Base-by-base conservation (phyloP, 176 grass and related monocot genomes). In the Triticum turgidum region DNA sequence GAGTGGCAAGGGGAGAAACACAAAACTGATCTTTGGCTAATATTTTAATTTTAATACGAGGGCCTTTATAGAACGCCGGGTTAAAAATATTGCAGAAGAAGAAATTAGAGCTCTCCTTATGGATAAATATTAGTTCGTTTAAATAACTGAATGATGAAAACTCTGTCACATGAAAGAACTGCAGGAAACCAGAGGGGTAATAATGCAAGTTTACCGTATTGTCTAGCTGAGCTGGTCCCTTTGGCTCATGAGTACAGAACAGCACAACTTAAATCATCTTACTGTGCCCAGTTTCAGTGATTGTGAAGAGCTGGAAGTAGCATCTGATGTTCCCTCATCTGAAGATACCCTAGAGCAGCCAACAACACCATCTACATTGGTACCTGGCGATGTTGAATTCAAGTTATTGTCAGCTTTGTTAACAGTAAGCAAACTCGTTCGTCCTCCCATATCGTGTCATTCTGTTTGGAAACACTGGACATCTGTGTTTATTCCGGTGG, bases 251-350 rank as follows among this genome's bases (percentile, higher is more conserved):
- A 56, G 30, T 77, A 27, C 27, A 78, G 21, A 82, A 82, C 45
- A 32, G 61, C 25, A 61, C 64, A 32, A 70, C 39, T 22, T 64
- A 29, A 83, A 87, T 25, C 14, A 20, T 56, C 22, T 47, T 68
- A 22, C 33, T 82, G 33, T 82, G 21, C 30, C 66, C 78, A 51
- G 24, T 77, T 84, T 70, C 76, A 95, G 90, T 76, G 90, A 79
- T 61, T 88, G 65, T 89, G 88, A 90, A 87, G 83, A 89, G n/a
- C 17, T 66, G 5, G 80, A 92, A 92, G 93, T 44, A 78, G 79
- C 82, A 15, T 69, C 90, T 86, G 67, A 30, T 87, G 67, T 86
- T 81, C 76, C 88, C 59, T 47, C 76, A 32, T 67, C 62, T 88
- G 86, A 88, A 80, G 88, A 74, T 84, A 18, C 56, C 67, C 63